Base-by-base conservation (phyloP, 2,329 filamentous ascomycete genomes). In the Botrytis fabae region DNA sequence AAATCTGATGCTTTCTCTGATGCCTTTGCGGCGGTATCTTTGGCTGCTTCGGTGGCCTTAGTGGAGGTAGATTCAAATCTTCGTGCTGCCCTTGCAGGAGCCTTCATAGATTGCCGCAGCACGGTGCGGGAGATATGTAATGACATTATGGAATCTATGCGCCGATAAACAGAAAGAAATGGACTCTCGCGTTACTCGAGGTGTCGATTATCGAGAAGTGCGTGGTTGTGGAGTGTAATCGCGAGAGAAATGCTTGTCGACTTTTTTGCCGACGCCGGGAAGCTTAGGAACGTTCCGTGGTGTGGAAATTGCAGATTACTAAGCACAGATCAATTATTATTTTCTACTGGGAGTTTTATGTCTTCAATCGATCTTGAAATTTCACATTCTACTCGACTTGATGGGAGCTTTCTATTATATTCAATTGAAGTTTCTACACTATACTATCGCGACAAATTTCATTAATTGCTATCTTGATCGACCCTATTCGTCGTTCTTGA, bases 31-130 rank as follows among this genome's bases (percentile, higher is more conserved):
- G 83, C 82, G 73, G 83, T 79, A 60, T 84, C 82, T 79, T 84
- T 83, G 71, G 83, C 82, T 66, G 83, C 81, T 75, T 85, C 83
- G 75, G 82, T 79, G 76, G 85, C 84, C 81, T 86, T 85, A 74
- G 83, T 72, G 75, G 86, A 82, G 76, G 86, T 88, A 77, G 88
- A 90, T 84, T 91, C 86, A 85, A 89, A 88, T 80, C 89, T 88
- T 59, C 75, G 76, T 73, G 73, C 75, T 63, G 76, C 69, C 60
- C 75, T 74, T 74, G 74, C 75, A 70, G 77, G 74, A 73, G 79
- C 75, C 65, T 80, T 79, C 73, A 75, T 75, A 35, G 78, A 77
- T 74, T 79, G 78, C 75, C 79, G 76, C 69, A 80, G 71, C 64
- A 78, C 79, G 75, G 77, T 74, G 73, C 79, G 78, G 44, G 79